Base-by-base conservation (phyloP, 2,329 filamentous ascomycete species). In the Clonostachys byssicola region DNA sequence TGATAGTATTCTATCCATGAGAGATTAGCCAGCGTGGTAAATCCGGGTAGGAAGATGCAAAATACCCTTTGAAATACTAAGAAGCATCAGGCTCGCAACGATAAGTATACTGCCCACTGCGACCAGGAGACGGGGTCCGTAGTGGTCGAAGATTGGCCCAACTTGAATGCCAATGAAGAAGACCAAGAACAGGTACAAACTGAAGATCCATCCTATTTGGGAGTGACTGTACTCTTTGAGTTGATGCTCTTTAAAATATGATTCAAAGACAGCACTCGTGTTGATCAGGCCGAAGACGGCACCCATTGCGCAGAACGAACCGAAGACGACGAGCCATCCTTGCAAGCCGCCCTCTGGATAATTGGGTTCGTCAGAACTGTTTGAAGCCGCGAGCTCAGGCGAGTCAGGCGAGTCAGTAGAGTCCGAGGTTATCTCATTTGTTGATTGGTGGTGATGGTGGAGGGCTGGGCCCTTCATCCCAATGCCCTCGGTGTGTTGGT, bases 241-340 rank as follows among this genome's bases (percentile, higher is more conserved):
- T 52, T 77, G 73, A 46, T 77, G 60, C 5, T 58, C 59, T 36
- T 64, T 64, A 23, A 75, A 64, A 43, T 76, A 73, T 38, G 73
- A 63, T 51, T 77, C 85, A 65, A 92, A 88, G 17, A 59, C 52
- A 17, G 52, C 58, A 40, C 51, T 47, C 46, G 77, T 79, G 58
- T 86, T 86, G 68, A 88, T 78, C 48, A 87, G 72, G 0, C 86
- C 86, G 47, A 89, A 80, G 2, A 76, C 74, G 3, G 81, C 78
- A 49, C 82, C 69, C 59, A 89, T 79, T 8, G 80, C 83, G 51
- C 77, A 78, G 63, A 88, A 89, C 5, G 80, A 81, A 12, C 86
- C 87, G 14, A 88, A 66, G 3, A 90, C 85, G 18, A 89, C 86
- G 4, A 83, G 68, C 83, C 86, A 91, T 47, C 83, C 85, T 53